Percentiles rank a stretch among this genome's conserved stretches.
Conservation (phyloP, 768 basidiomycete species). For the Lentinula sp. region DNA sequence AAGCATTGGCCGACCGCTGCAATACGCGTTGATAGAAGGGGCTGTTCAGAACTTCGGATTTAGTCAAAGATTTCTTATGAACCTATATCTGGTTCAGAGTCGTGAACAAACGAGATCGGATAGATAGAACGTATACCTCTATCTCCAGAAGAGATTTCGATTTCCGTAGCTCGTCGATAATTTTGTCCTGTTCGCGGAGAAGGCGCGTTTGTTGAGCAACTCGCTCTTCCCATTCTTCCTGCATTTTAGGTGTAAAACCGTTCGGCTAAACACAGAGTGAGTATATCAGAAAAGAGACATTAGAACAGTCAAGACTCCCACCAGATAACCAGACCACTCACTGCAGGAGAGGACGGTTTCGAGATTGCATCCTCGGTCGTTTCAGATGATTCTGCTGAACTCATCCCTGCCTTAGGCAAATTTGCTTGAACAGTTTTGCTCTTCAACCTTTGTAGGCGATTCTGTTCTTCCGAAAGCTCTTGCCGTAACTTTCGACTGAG, state of each 20-base stretch:
- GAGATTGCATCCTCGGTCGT: constrained; percentile 41
- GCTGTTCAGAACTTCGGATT: background rate
- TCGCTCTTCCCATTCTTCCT: constrained; percentile 33
- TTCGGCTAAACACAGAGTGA: constrained; percentile 28
- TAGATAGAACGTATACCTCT: background rate
- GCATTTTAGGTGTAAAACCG: constrained; percentile 24
- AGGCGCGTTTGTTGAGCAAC: constrained; percentile 24
- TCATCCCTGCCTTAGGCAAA: constrained; percentile 28
- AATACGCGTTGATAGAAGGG: constrained; percentile 6
- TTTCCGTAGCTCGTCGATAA: constrained; percentile 40
- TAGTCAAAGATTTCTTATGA: background rate
- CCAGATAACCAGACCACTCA: constrained; percentile 66
- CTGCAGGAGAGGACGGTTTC: constrained; percentile 60
- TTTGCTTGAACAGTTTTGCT: constrained; percentile 48
- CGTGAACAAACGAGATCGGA: background rate
- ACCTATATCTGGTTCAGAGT: background rate
- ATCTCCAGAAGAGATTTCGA: constrained; percentile 32
- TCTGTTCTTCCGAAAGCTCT: constrained; percentile 51
- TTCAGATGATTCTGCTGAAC: constrained; percentile 24
- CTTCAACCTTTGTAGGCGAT: constrained; percentile 52
- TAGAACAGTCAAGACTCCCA: constrained; percentile 50
- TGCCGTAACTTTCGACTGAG: constrained; percentile 43
- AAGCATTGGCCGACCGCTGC: background rate
- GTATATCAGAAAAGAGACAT: constrained; percentile 38
- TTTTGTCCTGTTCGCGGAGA: constrained; percentile 26